phyloP scores from a whole-genome alignment of 2,329 filamentous ascomycete species.

The Akanthomyces muscarius region DNA sequence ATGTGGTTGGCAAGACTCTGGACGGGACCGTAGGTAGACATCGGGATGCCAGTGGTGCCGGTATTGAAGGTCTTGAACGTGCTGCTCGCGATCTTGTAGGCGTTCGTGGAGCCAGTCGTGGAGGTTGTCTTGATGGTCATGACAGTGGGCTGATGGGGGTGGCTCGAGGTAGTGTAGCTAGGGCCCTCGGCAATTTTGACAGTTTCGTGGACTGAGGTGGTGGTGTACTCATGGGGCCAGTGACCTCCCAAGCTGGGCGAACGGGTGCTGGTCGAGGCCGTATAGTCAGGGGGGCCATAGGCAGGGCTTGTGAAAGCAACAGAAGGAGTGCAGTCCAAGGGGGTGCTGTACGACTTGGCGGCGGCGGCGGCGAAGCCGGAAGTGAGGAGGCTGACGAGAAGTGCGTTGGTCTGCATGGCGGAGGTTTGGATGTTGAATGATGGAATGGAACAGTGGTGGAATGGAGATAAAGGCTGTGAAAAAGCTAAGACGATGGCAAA shows the following conservation, averaged over 20 bases:
- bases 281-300: background rate
- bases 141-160: background rate
- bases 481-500: conserved; percentile 13
- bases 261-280: background rate
- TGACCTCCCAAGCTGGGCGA: background rate
- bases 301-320: background rate
- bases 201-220: background rate
- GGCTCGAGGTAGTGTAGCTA: background rate
- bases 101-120: background rate
- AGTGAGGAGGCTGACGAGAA: conserved; percentile 2
- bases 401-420: conserved; percentile 1
- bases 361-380: background rate
- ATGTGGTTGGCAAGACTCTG: background rate
- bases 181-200: background rate
- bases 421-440: background rate
- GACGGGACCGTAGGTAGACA: background rate
- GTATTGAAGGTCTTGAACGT: background rate
- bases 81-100: background rate
- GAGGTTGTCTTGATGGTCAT: background rate
- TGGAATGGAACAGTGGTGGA: background rate
- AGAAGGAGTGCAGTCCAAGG: background rate
- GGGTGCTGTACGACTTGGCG: background rate
- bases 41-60: no score
- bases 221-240: background rate
- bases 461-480: conserved; percentile 13